phyloP scores from a whole-genome alignment of 2,329 filamentous ascomycete genomes.

The Monilinia laxa region DNA sequence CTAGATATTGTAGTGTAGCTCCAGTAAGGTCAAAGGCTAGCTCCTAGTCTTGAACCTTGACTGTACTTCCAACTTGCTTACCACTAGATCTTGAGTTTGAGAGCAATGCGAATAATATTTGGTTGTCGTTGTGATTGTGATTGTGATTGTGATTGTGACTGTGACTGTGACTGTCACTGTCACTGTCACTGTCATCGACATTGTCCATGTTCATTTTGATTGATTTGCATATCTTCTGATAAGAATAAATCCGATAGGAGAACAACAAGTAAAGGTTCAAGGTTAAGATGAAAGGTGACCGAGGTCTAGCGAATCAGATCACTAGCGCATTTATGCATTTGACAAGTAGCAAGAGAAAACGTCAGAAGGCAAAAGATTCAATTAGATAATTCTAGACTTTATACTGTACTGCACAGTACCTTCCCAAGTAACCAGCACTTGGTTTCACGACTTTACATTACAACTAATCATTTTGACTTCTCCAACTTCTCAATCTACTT shows the following conservation, averaged over 20 bases:
- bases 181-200: no score
- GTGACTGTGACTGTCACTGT: no score
- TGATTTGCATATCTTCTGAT: neutral
- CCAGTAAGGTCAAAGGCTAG: neutral
- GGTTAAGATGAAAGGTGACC: no score
- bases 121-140: no score
- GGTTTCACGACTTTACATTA: neutral
- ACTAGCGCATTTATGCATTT: constrained; percentile 35
- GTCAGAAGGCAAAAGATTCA: constrained; percentile 25
- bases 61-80: no score
- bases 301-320: constrained; percentile 21
- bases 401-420: neutral
- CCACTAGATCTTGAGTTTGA: neutral
- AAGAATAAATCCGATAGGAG: no score
- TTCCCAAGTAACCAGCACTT: neutral
- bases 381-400: constrained; percentile 14
- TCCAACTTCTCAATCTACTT: no score
- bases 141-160: no score
- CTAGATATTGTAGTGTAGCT: neutral
- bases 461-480: neutral
- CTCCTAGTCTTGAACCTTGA: neutral
- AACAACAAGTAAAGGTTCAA: no score
- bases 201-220: neutral
- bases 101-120: no score
- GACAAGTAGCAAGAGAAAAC: constrained; percentile 24